Conservation (phyloP, 2,329 filamentous ascomycete genomes). For the Colletotrichum sp. region DNA sequence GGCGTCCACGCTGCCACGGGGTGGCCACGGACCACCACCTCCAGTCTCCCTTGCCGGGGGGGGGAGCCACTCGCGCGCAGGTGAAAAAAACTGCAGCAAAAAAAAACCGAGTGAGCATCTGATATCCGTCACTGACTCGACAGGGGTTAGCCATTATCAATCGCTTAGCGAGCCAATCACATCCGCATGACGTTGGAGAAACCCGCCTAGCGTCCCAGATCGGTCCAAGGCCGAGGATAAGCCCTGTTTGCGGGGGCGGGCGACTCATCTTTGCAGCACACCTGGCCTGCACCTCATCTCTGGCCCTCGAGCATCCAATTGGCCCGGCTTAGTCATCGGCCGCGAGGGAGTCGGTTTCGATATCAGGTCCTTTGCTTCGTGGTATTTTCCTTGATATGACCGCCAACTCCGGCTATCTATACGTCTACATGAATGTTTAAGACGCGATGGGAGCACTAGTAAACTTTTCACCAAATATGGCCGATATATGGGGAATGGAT, state of each 20-base stretch:
- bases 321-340: slow-evolving; percentile 6
- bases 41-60: not conserved
- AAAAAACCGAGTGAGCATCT: slow-evolving; percentile 31
- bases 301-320: not conserved
- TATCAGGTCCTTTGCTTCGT: not conserved
- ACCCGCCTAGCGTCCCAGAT: slow-evolving; percentile 24
- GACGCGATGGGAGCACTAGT: not conserved
- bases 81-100: not conserved
- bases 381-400: not conserved
- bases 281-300: not conserved
- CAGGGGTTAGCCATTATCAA: slow-evolving; percentile 33
- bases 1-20: not conserved
- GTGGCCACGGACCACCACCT: not conserved
- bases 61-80: not conserved
- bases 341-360: not conserved
- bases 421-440: too few relatives aligned
- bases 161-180: slow-evolving; percentile 36
- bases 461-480: too few relatives aligned
- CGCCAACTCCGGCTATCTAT: too few relatives aligned
- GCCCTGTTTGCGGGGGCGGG: slow-evolving; percentile 20
- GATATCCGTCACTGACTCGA: slow-evolving; percentile 37
- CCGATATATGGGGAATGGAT: too few relatives aligned
- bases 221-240: slow-evolving; percentile 17
- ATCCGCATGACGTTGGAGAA: slow-evolving; percentile 36
- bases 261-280: not conserved